Evolutionary conservation across 2,329 filamentous ascomycete species (phyloP).

Genomic region (Trichoderma citrinoviride): DNA sequence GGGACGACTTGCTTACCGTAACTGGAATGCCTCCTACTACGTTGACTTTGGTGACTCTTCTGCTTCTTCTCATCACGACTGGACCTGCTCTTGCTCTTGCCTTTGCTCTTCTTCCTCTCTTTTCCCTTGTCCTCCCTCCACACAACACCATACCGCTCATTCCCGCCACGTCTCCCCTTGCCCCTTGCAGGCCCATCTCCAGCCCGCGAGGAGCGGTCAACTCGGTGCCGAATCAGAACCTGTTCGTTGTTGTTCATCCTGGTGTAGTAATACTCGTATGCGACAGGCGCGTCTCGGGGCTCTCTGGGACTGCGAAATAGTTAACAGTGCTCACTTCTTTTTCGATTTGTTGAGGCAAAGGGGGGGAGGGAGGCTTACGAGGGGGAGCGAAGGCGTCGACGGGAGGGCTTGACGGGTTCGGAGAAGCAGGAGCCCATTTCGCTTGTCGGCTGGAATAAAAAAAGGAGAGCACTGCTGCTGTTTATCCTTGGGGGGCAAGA

Average conservation of each 20-base stretch:
- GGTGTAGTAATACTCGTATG: too few relatives aligned
- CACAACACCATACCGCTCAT: too few relatives aligned
- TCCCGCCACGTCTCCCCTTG: too few relatives aligned
- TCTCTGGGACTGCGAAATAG: too few relatives aligned
- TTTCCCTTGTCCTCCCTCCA: not conserved
- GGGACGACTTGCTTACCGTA: not conserved
- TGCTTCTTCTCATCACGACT: not conserved
- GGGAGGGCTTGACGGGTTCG: not conserved
- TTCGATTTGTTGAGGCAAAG: too few relatives aligned
- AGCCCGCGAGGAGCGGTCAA: too few relatives aligned
- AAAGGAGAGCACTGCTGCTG: not conserved
- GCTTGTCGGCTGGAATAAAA: not conserved
- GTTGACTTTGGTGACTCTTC: not conserved
- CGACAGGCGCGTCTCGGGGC: too few relatives aligned
- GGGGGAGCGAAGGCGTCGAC: not conserved
- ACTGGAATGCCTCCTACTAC: not conserved
- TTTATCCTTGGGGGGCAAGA: too few relatives aligned
- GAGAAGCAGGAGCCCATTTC: slow-evolving; percentile 7
- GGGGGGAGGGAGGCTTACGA: not conserved
- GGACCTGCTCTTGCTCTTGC: not conserved
- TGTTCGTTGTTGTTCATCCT: too few relatives aligned
- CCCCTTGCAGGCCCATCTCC: too few relatives aligned
- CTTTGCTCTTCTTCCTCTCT: not conserved
- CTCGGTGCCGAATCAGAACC: too few relatives aligned
- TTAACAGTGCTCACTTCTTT: too few relatives aligned